phyloP scores from a whole-genome alignment of 768 basidiomycete species.

The Auricularia auricula-judae region DNA sequence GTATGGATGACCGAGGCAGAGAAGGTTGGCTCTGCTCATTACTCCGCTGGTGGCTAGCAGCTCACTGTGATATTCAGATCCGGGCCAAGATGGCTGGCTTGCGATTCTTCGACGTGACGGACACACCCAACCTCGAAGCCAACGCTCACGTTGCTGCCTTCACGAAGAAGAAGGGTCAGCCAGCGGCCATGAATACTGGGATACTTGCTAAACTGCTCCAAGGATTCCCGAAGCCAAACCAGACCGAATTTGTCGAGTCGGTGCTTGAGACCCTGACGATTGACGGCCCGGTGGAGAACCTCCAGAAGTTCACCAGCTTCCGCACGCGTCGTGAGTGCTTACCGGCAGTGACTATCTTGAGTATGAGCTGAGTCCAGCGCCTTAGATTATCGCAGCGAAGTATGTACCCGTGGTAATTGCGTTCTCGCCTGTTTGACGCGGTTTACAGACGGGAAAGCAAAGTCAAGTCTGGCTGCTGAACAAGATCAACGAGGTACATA shows the following conservation, averaged over 20 bases:
- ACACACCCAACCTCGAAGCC: conserved; percentile 50
- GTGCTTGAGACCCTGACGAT: conserved; percentile 60
- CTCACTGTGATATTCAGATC: conserved; percentile 35
- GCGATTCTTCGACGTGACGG: conserved; percentile 84
- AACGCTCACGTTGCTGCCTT: conserved; percentile 26
- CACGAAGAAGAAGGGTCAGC: conserved; percentile 25
- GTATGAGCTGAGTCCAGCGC: conserved; percentile 5
- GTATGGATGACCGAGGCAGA: conserved; percentile 84
- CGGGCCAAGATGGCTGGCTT: conserved; percentile 63
- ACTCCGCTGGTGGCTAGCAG: background rate
- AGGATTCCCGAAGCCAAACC: conserved; percentile 45
- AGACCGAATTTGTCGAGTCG: conserved; percentile 44
- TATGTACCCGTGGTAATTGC: conserved; percentile 19
- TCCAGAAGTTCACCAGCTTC: conserved; percentile 60
- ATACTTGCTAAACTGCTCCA: conserved; percentile 3
- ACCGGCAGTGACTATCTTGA: conserved; percentile 14
- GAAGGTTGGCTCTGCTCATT: conserved; percentile 40
- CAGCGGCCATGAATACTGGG: conserved; percentile 8
- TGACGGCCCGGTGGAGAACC: conserved; percentile 50
- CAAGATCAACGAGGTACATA: conserved; percentile 49
- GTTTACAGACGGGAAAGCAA: conserved; percentile 53
- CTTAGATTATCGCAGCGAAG: conserved; percentile 66
- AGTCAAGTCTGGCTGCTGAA: conserved; percentile 70
- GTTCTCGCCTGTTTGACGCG: conserved; percentile 8
- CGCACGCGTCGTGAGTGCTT: conserved; percentile 52